Conservation (phyloP, 805 yeast species). For the Saccharomycopsis sp. region DNA sequence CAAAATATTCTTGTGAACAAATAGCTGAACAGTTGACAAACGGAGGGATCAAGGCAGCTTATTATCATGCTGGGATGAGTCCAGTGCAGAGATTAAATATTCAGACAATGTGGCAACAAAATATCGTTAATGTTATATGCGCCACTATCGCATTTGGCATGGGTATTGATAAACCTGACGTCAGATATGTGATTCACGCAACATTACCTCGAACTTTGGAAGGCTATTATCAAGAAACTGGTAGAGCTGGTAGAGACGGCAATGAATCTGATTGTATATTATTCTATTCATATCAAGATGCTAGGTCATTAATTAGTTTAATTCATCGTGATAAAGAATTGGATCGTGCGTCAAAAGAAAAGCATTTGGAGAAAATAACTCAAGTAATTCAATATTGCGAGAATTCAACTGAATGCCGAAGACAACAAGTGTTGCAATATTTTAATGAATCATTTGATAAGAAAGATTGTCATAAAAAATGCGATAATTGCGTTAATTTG, state of each 20-base stretch:
- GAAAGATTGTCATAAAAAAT: conserved; percentile 55
- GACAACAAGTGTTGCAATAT: conserved; percentile 82
- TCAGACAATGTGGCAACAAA: conserved; percentile 80
- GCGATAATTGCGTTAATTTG: conserved; percentile 73
- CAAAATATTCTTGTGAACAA: conserved; percentile 82
- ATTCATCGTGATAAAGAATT: conserved; percentile 71
- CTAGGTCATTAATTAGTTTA: conserved; percentile 64
- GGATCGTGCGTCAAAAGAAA: conserved; percentile 57
- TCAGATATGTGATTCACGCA: conserved; percentile 82
- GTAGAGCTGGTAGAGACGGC: conserved; percentile 98
- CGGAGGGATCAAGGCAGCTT: conserved; percentile 62
- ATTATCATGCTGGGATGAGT: conserved; percentile 93
- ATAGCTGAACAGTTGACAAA: conserved; percentile 54
- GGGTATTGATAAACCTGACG: conserved; percentile 98
- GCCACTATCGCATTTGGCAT: conserved; percentile 98
- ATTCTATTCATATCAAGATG: conserved; percentile 77
- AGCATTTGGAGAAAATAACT: conserved; percentile 66
- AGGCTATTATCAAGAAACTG: conserved; percentile 97
- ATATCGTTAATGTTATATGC: conserved; percentile 69
- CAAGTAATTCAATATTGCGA: conserved; percentile 91
- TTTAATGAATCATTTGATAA: conserved; percentile 79
- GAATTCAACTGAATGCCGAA: conserved; percentile 81
- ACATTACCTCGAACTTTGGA: conserved; percentile 86
- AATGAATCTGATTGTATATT: conserved; percentile 71
- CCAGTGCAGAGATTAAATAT: conserved; percentile 62